phyloP scores from a whole-genome alignment of 331 rosid genomes.

The Acacia concinna region DNA sequence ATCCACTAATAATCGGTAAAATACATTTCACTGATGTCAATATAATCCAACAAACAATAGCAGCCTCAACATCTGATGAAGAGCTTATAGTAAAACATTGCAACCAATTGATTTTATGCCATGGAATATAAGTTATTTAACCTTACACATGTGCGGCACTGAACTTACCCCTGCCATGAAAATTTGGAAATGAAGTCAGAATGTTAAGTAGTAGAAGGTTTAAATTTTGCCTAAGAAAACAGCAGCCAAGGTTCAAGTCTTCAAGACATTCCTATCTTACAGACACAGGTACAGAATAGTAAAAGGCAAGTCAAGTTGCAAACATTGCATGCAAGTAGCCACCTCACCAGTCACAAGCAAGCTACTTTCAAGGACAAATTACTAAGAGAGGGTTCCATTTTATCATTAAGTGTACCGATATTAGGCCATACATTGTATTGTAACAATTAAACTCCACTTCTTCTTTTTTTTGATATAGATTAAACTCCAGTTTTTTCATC shows the following conservation, averaged over 20 bases:
- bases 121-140: slow-evolving; percentile 19
- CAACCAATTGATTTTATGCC: slow-evolving; percentile 22
- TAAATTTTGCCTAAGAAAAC: not conserved
- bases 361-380: not conserved
- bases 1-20: not conserved
- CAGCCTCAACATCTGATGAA: slow-evolving; percentile 22
- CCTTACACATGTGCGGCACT: slow-evolving; percentile 2
- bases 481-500: not conserved
- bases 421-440: not conserved
- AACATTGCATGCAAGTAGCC: not conserved
- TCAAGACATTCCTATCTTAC: slow-evolving; percentile 1
- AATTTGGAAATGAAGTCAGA: slow-evolving; percentile 8
- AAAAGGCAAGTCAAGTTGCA: slow-evolving; percentile 1
- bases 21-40: slow-evolving; percentile 23
- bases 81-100: slow-evolving; percentile 9
- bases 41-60: slow-evolving; percentile 13
- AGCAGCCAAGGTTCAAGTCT: not conserved
- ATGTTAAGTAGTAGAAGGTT: not conserved
- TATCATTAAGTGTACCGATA: not conserved
- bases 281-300: not conserved
- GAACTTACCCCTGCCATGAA: slow-evolving; percentile 17
- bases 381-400: not conserved
- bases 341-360: not conserved
- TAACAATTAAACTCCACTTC: not conserved
- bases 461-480: too few species aligned